Evolutionary conservation across 2,329 filamentous ascomycete species (phyloP).

Genomic region (Diaporthe batatas): DNA sequence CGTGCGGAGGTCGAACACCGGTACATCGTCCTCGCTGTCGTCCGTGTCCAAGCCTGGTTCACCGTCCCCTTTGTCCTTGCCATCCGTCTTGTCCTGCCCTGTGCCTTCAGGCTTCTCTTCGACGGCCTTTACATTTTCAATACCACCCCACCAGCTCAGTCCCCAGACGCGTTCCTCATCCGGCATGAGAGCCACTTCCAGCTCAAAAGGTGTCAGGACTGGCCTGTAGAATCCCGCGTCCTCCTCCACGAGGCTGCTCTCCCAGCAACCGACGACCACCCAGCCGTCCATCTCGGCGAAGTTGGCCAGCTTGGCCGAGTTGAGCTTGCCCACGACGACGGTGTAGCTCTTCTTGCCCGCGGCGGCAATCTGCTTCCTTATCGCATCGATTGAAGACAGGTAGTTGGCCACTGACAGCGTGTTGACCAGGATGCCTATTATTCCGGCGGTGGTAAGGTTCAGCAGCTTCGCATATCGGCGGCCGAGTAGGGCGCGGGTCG

Average conservation of each 20-base stretch:
- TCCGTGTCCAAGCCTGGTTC: constrained; percentile 49
- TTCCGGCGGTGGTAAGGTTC: constrained; percentile 81
- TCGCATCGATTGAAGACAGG: constrained; percentile 80
- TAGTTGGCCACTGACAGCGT: constrained; percentile 95
- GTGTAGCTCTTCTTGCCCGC: constrained; percentile 96
- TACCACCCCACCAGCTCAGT: constrained; percentile 89
- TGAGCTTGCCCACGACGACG: constrained; percentile 96
- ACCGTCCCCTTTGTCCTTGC: constrained; percentile 43
- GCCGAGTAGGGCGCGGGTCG: constrained; percentile 72
- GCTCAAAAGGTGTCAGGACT: constrained; percentile 94
- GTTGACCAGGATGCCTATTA: constrained; percentile 96
- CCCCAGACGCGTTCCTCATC: constrained; percentile 88
- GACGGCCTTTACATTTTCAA: constrained; percentile 74
- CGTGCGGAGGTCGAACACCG: constrained; percentile 92
- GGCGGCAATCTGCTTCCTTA: constrained; percentile 78
- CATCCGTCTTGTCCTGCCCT: constrained; percentile 42
- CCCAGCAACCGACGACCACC: constrained; percentile 99
- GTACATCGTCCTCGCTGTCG: constrained; percentile 82
- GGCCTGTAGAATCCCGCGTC: constrained; percentile 86
- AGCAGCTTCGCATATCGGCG: constrained; percentile 91
- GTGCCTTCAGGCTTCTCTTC: constrained; percentile 46
- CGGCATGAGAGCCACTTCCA: constrained; percentile 80
- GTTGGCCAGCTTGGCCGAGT: constrained; percentile 95
- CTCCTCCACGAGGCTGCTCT: constrained; percentile 91
- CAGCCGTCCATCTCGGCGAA: constrained; percentile 96